Percentiles rank a stretch among this genome's conserved stretches.
These are phyloP conservation scores for Thecaphora frezii DNA, from an alignment of 1,284 basidiomycete genomes.

Conservation along the genomic window DNA sequence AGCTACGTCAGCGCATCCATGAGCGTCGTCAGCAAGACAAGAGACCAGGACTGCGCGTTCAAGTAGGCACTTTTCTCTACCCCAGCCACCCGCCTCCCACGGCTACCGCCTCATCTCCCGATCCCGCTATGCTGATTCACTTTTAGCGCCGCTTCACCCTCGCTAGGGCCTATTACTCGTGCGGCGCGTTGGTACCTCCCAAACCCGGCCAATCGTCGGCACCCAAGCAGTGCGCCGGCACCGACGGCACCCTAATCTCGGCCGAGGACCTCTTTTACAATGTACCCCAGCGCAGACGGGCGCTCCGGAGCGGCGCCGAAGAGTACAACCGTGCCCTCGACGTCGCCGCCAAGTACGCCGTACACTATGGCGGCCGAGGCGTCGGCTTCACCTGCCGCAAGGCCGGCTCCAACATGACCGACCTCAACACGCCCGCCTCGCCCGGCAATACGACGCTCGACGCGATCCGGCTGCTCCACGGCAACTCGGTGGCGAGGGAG, in stretches of 20 bases:
- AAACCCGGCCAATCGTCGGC: slow-evolving; percentile 42
- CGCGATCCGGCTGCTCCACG: slow-evolving; percentile 80
- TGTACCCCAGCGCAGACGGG: slow-evolving; percentile 81
- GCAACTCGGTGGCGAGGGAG: slow-evolving; percentile 77
- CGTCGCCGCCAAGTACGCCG: slow-evolving; percentile 88
- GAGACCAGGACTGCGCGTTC: slow-evolving; percentile 45
- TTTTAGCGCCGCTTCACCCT: too few relatives aligned
- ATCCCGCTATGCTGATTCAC: not conserved
- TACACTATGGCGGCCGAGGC: slow-evolving; percentile 60
- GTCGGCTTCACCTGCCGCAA: slow-evolving; percentile 73
- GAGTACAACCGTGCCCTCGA: slow-evolving; percentile 91
- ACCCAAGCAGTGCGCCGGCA: slow-evolving; percentile 87
- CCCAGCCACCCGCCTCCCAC: not conserved
- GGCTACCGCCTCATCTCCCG: not conserved
- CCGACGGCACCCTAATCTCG: slow-evolving; percentile 89
- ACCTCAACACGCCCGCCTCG: slow-evolving; percentile 77
- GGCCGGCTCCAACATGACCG: slow-evolving; percentile 59
- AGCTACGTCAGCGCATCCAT: slow-evolving; percentile 85
- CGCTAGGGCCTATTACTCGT: slow-evolving; percentile 49
- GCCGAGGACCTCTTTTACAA: slow-evolving; percentile 97
- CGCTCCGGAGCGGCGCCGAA: slow-evolving; percentile 81
- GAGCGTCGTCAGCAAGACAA: slow-evolving; percentile 77
- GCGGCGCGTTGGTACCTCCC: slow-evolving; percentile 35
- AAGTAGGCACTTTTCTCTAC: slow-evolving; percentile 13
- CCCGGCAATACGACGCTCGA: slow-evolving; percentile 67